These are phyloP conservation scores for Trichosporon inkin DNA, from an alignment of 1,284 basidiomycete species.

Conservation along the genomic window DNA sequence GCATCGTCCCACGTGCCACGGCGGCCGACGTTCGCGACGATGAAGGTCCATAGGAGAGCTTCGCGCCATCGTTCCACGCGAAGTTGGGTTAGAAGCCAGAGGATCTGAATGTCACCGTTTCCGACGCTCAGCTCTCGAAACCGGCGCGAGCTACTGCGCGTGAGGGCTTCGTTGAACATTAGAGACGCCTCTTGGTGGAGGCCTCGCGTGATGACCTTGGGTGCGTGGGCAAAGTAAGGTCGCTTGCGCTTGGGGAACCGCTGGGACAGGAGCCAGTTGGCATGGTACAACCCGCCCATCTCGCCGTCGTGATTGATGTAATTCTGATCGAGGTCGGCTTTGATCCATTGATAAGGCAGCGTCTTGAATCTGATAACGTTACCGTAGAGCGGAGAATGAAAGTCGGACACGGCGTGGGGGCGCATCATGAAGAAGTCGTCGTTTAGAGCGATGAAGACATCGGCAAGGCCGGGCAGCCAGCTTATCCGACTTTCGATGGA, in stretches of 20 bases:
- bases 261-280: conserved; percentile 42
- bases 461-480: conserved; percentile 43
- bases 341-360: conserved; percentile 39
- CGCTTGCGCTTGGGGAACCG: conserved; percentile 41
- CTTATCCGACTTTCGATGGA: conserved; percentile 45
- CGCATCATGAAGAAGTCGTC: conserved; percentile 41
- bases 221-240: conserved; percentile 47
- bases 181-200: conserved; percentile 45
- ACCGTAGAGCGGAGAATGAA: conserved; percentile 45
- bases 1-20: conserved; percentile 29
- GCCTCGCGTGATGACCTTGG: conserved; percentile 43
- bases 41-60: conserved; percentile 46
- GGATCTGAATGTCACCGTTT: conserved; percentile 43
- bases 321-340: conserved; percentile 32
- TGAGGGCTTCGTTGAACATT: conserved; percentile 43
- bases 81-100: conserved; percentile 40
- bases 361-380: conserved; percentile 44
- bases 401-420: conserved; percentile 31
- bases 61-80: conserved; percentile 48
- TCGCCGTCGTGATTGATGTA: conserved; percentile 42
- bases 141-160: conserved; percentile 30
- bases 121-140: conserved; percentile 42
- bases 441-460: conserved; percentile 41
- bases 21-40: conserved; percentile 40
- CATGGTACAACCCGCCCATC: conserved; percentile 43